A percentile compares a stretch with the other conserved stretches of the same genome.
Conservation (phyloP, 768 basidiomycete genomes). For the Rhizopogon rudus region DNA sequence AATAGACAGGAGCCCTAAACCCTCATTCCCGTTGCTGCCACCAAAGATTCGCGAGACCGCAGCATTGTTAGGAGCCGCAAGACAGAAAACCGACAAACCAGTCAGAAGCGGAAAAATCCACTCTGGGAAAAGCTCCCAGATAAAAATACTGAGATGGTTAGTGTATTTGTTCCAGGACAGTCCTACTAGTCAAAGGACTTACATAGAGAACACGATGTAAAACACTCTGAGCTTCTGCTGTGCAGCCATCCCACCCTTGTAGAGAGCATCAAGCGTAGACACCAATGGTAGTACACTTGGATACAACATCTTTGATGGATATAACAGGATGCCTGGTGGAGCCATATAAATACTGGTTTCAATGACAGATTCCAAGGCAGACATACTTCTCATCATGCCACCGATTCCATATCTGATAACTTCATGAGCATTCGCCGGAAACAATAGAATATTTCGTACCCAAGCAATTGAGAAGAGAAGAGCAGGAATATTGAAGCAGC, state of each 20-base stretch:
- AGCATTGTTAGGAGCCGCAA: constrained; percentile 43
- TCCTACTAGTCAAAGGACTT: neutral
- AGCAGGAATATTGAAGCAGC: constrained; percentile 40
- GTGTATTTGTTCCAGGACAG: no score
- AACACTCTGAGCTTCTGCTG: constrained; percentile 42
- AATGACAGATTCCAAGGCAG: no score
- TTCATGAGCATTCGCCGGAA: no score
- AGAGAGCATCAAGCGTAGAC: constrained; percentile 31
- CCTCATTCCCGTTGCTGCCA: constrained; percentile 59
- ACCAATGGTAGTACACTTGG: constrained; percentile 23
- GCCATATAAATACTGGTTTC: no score
- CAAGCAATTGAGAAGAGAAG: constrained; percentile 31
- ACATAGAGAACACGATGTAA: constrained; percentile 34
- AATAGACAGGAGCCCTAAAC: constrained; percentile 53
- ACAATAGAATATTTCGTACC: constrained; percentile 9
- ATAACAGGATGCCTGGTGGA: constrained; percentile 27
- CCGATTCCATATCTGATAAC: constrained; percentile 40
- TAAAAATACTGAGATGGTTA: constrained; percentile 27
- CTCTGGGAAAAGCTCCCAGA: constrained; percentile 40
- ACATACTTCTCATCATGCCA: constrained; percentile 44
- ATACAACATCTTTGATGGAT: constrained; percentile 42
- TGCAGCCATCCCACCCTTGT: constrained; percentile 32
- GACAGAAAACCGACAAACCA: constrained; percentile 54
- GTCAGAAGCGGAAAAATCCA: constrained; percentile 37
- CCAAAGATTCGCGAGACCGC: constrained; percentile 55